Base-by-base conservation (phyloP, 345 rosid species). In the Citrus australasica region DNA sequence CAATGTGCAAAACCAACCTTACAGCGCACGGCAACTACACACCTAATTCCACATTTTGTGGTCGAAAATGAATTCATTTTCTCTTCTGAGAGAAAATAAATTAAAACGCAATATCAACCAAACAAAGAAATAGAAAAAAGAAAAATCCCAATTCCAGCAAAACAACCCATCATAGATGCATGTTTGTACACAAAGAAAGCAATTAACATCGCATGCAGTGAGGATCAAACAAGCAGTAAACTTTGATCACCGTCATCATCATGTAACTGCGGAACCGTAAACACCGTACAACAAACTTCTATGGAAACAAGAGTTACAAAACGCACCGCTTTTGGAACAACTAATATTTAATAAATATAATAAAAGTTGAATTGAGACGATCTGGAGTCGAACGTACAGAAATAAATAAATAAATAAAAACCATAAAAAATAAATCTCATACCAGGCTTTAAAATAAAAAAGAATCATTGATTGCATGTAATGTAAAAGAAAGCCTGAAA, bases 381-480 rank as follows among this genome's bases (percentile, higher is more conserved):
- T 51, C 38, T 19, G 17, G 38, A 11, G 62, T 14, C 9, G 30
- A 9, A 11, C 0, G 51, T 9, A 7, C 4, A 17, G 14, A 32
- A 60, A 73, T 10, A 14, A 13, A 11, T 46, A 11, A 46, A 40
- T 40, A 42, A 40, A 40, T 9, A 40, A 40, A 40, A 40, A 40
- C 46, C 46, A 40, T 3, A 42, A 42, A 9, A 42, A 46, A 46
- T 46, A 46, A 46, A 46, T 46, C 51, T 46, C 51, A 46, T 11
- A 13, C 51, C 51, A 46, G 51, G 17, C 17, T 46, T 46, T 46
- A 46, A 46, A 46, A 46, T 2, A 11, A 46, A 59, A 56, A 48
- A 42, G n/a, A 71, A 21, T 22, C 28, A 42, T 42, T 37, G 11
- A 72, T 61, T 81, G 79, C 87, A 84, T 81, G 87, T 28, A 67